These are phyloP conservation scores for Hibiscus mutabilis DNA, from an alignment of 345 rosid species.

Conservation along the genomic window DNA sequence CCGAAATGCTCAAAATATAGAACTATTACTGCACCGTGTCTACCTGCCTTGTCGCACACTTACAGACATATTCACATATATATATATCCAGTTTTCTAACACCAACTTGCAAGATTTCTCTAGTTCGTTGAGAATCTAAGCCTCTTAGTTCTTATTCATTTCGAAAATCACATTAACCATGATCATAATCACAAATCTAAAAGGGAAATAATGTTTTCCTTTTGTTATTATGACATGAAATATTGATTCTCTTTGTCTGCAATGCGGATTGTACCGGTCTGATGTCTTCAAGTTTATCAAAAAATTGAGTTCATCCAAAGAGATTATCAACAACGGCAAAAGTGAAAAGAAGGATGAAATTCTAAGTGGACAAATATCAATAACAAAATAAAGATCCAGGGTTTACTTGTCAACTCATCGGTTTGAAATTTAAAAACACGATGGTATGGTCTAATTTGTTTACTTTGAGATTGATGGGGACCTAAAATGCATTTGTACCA, in stretches of 20 bases:
- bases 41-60: constrained; percentile 12
- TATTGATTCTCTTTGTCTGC: constrained; percentile 7
- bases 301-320: not conserved
- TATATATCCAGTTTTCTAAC: too few species aligned
- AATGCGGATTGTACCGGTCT: not conserved
- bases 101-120: not conserved
- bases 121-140: not conserved
- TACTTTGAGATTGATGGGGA: too few species aligned
- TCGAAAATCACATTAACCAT: not conserved
- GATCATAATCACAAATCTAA: not conserved
- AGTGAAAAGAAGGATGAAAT: too few species aligned
- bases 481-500: too few species aligned
- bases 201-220: not conserved
- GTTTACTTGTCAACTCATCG: too few species aligned
- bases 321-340: not conserved
- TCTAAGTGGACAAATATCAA: too few species aligned
- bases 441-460: too few species aligned
- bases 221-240: not conserved
- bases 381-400: too few species aligned
- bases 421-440: too few species aligned
- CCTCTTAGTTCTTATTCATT: not conserved
- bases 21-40: constrained; percentile 16
- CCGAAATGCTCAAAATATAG: constrained; percentile 12
- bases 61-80: constrained; percentile 8
- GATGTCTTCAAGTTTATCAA: not conserved